Evolutionary conservation across 768 basidiomycete genomes (phyloP), one percentile per base, ranked within the genome.

Genomic region (Hericium erinaceus): DNA sequence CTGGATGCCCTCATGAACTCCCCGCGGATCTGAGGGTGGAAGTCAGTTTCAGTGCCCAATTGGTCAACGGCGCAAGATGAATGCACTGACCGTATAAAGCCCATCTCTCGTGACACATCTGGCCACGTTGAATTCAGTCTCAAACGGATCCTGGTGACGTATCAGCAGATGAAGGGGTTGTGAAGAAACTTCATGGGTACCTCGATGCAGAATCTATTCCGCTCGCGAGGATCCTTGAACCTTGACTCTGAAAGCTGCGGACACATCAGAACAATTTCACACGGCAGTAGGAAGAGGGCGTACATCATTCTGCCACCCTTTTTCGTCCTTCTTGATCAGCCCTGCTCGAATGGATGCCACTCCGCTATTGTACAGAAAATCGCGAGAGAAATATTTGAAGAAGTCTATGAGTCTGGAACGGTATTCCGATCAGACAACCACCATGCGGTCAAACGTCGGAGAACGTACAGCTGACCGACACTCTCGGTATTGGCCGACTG

Each of bases 1-100:
- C 93, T 80, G 22, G 87, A 85, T 4, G 95, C 95, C 39, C 95
- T 87, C 92, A 95, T 95, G 70, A 99, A 95, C 74, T 98, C 95
- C 9, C 95, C 95, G 13, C 95, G 94, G 66, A 99, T 94, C 95
- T 98, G 63, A 11, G 40, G 22, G 33, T 48, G 33, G 57, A 53
- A 39, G 37, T 65, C 39, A 61, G 62, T 53, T 22, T 58, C n/a
- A 60, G 49, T 16, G 52, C 40, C 28, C 52, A 7, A 48, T 26
- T 49, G 49, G 55, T 26, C 38, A 53, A 41, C 39, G 26, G 48
- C 48, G 51, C 37, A 51, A 24, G 39, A 39, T 38, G 39, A 20
- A 68, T 33, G 33, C 33, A 33, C 82, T 65, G 66, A 95, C 95
- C 44, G 91, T 92, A 66, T 97, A 98, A 56, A 99, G 76, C 2